These are phyloP conservation scores for Saturnispora quitensis DNA, from an alignment of 805 yeast genomes.

Conservation along the genomic window DNA sequence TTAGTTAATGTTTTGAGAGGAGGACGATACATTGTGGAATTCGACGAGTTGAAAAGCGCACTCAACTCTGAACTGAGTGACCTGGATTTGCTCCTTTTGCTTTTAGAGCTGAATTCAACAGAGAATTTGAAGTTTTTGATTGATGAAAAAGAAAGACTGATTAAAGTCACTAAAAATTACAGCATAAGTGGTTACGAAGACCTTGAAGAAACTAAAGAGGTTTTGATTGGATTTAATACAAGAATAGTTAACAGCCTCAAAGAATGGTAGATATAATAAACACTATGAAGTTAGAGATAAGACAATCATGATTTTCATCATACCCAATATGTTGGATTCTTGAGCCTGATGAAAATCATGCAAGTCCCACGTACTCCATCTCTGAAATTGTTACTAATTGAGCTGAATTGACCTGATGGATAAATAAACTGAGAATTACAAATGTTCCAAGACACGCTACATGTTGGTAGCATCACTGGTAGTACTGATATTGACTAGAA, in stretches of 20 bases:
- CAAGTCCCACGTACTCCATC: no score
- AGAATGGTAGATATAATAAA: background rate
- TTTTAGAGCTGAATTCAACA: background rate
- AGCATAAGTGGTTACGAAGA: background rate
- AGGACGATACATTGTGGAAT: background rate
- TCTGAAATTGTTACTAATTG: no score
- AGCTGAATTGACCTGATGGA: no score
- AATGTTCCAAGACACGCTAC: no score
- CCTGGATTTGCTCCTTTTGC: background rate
- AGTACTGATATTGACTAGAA: no score
- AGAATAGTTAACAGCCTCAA: background rate
- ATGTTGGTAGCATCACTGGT: no score
- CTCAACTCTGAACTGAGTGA: background rate
- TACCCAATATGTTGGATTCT: background rate
- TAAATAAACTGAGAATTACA: no score
- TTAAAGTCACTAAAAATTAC: background rate
- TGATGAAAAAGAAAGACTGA: background rate
- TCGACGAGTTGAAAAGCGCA: background rate
- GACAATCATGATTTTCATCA: no score
- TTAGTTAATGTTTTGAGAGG: background rate
- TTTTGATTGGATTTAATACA: background rate
- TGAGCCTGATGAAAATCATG: no score
- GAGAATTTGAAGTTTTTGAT: background rate
- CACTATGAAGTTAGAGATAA: background rate
- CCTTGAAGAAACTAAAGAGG: background rate